Base-by-base conservation (phyloP, 805 yeast species). In the Starmerella stigmatis region DNA sequence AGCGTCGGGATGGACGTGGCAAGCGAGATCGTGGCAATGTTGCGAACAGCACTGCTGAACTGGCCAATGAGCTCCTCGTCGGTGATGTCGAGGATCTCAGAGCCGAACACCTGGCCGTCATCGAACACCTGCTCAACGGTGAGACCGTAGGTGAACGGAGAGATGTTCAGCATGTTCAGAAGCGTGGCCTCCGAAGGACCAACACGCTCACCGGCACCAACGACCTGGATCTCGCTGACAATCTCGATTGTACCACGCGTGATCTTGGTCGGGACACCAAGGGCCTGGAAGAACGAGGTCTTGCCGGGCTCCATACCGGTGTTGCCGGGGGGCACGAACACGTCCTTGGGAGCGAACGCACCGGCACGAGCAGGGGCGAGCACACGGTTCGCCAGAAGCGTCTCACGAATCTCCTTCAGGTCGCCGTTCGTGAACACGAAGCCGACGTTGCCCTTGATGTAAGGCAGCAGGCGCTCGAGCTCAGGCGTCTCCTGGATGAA, bases 261-360 rank as follows among this genome's bases (percentile, higher is more conserved):
- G 86, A 92, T 92, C 94, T 92, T 92, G 85, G 99, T 92, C 80
- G 98, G 98, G 66, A 92, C 96, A 85, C 97, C 97, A 66, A 92
- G 81, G 69, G 99, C 98, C 81, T 92, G 99, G 97, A 92, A 92
- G 94, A 92, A 92, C 69, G 98, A 92, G 67, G 99, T 92, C 86
- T 92, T 92, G 82, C 97, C 97, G 74, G 99, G 99, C 78, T 92
- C 98, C 94, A 92, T 88, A 83, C 97, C 96, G 63, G 99, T 92
- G 95, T 92, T 92, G 73, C 94, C 94, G 64, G 97, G 97, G 69
- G 94, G 94, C 61, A 92, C 82, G 81, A 79, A 86, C 66, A 92
- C 97, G 68, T 89, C 96, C 70, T 71, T 81, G 71, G 97, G 97
- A 65, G 99, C 96, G 68, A 86, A 68, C 67, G 97, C 97, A 86